phyloP scores from a whole-genome alignment of 192 early-diverging fungal species.

The Backusella morwellensis region DNA sequence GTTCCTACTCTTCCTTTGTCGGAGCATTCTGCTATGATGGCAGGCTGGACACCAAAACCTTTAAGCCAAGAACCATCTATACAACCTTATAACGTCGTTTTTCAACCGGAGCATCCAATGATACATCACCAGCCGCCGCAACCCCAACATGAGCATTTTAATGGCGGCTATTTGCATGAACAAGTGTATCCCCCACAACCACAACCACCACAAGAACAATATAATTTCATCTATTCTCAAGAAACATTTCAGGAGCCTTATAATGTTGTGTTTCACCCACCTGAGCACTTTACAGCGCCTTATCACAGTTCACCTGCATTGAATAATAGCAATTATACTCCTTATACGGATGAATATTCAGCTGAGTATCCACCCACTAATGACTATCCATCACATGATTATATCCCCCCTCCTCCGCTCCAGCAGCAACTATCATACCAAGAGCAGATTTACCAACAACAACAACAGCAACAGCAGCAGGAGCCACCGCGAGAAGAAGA shows the following conservation, averaged over 20 bases:
- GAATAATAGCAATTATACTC: slow-evolving; percentile 3
- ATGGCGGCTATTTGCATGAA: neutral
- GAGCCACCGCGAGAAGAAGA: neutral
- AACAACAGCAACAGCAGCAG: neutral
- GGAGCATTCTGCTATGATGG: neutral
- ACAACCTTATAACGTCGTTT: slow-evolving; percentile 2
- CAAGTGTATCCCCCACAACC: neutral
- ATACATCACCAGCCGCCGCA: neutral
- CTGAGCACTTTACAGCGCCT: neutral
- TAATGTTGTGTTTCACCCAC: neutral
- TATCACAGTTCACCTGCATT: slow-evolving; percentile 1
- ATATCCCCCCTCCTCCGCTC: neutral
- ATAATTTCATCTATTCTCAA: neutral
- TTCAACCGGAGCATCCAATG: neutral
- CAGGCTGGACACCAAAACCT: neutral
- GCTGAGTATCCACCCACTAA: neutral
- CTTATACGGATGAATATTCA: slow-evolving; percentile 3
- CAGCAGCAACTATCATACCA: neutral
- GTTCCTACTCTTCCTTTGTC: neutral
- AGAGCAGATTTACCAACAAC: neutral
- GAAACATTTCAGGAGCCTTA: neutral
- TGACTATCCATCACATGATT: slow-evolving; percentile 6
- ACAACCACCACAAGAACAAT: neutral
- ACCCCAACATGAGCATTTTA: neutral
- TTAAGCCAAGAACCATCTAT: neutral